A percentile compares a stretch with the other conserved stretches of the same genome.
Evolutionary conservation across 2,329 filamentous ascomycete genomes (phyloP).

Genomic region (Clonostachys solani): DNA sequence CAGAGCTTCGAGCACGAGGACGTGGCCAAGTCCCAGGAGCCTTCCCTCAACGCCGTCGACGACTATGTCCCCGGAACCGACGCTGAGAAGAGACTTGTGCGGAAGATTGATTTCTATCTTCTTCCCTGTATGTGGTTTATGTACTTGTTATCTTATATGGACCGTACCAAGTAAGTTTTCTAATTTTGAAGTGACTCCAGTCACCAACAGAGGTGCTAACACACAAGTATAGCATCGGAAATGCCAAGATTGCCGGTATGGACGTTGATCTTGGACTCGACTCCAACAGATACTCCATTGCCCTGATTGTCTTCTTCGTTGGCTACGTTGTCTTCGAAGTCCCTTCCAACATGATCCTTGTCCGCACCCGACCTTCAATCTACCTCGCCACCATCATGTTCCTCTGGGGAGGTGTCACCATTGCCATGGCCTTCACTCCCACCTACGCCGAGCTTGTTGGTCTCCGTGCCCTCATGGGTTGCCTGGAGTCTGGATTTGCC

Average conservation of each 20-base stretch:
- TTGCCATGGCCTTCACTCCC: constrained; percentile 19
- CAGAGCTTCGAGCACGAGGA: constrained; percentile 8
- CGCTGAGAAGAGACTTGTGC: constrained; percentile 24
- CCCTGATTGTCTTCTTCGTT: constrained; percentile 61
- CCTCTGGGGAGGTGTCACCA: constrained; percentile 25
- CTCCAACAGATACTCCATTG: constrained; percentile 54
- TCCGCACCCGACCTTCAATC: constrained; percentile 55
- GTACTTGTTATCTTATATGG: constrained; percentile 56
- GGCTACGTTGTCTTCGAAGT: constrained; percentile 64
- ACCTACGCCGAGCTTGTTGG: constrained; percentile 17
- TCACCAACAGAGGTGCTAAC: neutral
- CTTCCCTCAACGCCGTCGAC: constrained; percentile 4
- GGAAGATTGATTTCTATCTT: constrained; percentile 32
- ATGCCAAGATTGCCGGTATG: constrained; percentile 48
- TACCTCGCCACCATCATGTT: constrained; percentile 67
- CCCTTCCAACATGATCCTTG: constrained; percentile 62
- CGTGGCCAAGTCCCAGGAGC: constrained; percentile 1
- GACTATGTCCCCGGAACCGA: constrained; percentile 18
- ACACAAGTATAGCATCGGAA: constrained; percentile 25
- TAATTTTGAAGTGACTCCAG: neutral
- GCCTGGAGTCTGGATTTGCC: constrained; percentile 56
- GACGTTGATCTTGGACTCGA: constrained; percentile 41
- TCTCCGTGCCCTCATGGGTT: constrained; percentile 43
- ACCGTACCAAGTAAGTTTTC: constrained; percentile 57
- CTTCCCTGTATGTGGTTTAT: constrained; percentile 51